Evolutionary conservation across 768 basidiomycete genomes (phyloP).

Genomic region (Hortiboletus campestris): DNA sequence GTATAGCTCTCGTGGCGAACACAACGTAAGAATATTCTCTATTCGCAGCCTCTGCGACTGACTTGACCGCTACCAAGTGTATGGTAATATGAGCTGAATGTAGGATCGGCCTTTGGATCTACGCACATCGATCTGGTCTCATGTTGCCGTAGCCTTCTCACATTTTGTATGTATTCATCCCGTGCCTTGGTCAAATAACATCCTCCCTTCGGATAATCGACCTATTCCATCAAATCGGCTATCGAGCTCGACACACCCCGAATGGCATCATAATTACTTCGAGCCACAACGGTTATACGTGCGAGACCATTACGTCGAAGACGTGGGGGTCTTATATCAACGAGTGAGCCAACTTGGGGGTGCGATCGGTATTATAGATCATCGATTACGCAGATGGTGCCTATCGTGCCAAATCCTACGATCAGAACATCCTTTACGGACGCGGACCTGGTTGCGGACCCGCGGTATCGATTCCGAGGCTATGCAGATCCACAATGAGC

Average conservation of each 20-base stretch:
- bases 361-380: neutral
- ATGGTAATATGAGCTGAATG: neutral
- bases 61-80: constrained; percentile 47
- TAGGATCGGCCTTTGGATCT: neutral
- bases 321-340: constrained; percentile 42
- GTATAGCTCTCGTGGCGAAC: constrained; percentile 68
- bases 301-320: constrained; percentile 52
- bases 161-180: constrained; percentile 55
- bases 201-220: neutral
- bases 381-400: constrained; percentile 51
- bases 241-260: constrained; percentile 39
- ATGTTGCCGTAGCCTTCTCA: constrained; percentile 59
- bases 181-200: constrained; percentile 39
- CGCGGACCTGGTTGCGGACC: constrained; percentile 3
- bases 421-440: constrained; percentile 49
- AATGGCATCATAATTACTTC: constrained; percentile 63
- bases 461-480: too few species aligned
- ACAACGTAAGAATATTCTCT: constrained; percentile 62
- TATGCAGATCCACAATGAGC: too few species aligned
- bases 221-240: neutral
- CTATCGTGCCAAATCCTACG: constrained; percentile 67
- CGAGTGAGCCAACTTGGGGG: neutral
- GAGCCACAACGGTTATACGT: constrained; percentile 68
- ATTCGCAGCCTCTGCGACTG: constrained; percentile 60
- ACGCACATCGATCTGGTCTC: constrained; percentile 60